Conservation (phyloP, 2,329 filamentous ascomycete genomes). For the Teratosphaeria pseudoeucalypti region DNA sequence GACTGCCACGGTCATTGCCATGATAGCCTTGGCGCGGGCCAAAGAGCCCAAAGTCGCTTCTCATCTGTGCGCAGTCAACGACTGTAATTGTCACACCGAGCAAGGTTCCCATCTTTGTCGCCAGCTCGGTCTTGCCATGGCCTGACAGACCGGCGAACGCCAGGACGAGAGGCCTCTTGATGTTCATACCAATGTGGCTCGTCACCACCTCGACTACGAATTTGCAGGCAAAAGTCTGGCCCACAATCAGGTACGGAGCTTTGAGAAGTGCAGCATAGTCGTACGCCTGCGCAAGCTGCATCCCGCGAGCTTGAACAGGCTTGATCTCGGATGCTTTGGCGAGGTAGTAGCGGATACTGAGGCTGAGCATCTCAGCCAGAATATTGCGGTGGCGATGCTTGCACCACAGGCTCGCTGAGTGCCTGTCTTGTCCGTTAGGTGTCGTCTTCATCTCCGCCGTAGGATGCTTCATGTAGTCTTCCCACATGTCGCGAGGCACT, state of each 20-base stretch:
- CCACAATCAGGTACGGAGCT: conserved; percentile 1
- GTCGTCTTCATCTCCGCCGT: background rate
- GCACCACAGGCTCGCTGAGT: background rate
- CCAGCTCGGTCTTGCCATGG: conserved; percentile 42
- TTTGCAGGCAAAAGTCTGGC: conserved; percentile 1
- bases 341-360: conserved; percentile 1
- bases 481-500: background rate
- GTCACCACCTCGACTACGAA: background rate
- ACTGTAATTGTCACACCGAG: background rate
- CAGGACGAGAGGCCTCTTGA: conserved; percentile 11
- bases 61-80: conserved; percentile 31
- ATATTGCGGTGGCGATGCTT: background rate
- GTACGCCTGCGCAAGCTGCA: conserved; percentile 1
- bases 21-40: conserved; percentile 29
- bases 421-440: background rate
- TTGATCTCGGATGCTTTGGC: background rate
- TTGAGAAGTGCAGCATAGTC: conserved; percentile 1
- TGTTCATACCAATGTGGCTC: conserved; percentile 1
- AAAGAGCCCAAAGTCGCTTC: conserved; percentile 32
- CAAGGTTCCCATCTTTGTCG: conserved; percentile 26
- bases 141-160: conserved; percentile 38
- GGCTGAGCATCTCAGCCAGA: conserved; percentile 1
- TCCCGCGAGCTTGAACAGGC: background rate
- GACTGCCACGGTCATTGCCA: conserved; percentile 28
- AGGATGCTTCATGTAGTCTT: background rate